A percentile compares a stretch with the other conserved stretches of the same genome.
phyloP scores from a whole-genome alignment of 2,329 filamentous ascomycete species.

The Penicillium olsonii region DNA sequence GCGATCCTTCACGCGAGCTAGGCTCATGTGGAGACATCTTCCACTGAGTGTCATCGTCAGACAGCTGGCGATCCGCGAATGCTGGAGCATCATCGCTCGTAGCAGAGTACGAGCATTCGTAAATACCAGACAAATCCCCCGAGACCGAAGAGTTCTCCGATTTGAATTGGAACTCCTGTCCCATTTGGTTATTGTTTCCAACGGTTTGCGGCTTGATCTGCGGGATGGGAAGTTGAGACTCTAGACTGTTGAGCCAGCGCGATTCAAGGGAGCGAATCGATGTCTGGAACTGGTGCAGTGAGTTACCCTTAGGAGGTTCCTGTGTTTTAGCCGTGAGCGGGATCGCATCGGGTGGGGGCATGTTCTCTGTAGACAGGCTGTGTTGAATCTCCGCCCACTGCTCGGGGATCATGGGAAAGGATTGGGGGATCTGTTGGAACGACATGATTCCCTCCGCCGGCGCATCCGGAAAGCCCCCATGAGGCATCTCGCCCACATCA shows the following conservation, averaged over 20 bases:
- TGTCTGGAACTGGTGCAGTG: conserved; percentile 26
- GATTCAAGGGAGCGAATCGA: conserved; percentile 35
- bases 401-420: conserved; percentile 32
- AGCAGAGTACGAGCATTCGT: conserved; percentile 36
- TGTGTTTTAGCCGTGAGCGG: conserved; percentile 23
- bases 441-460: conserved; percentile 32
- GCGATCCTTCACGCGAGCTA: conserved; percentile 27
- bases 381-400: conserved; percentile 29
- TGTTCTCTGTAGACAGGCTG: conserved; percentile 16
- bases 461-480: conserved; percentile 31
- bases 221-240: conserved; percentile 34
- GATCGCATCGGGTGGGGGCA: conserved; percentile 15
- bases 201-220: conserved; percentile 28
- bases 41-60: conserved; percentile 35
- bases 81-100: conserved; percentile 32
- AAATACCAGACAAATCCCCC: conserved; percentile 35
- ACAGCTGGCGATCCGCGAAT: conserved; percentile 33
- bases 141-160: conserved; percentile 42
- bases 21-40: conserved; percentile 28
- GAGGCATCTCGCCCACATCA: conserved; percentile 33
- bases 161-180: conserved; percentile 37
- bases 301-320: conserved; percentile 21
- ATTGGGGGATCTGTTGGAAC: conserved; percentile 33
- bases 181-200: conserved; percentile 19
- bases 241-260: conserved; percentile 36